These are phyloP conservation scores for Oryza meyeriana DNA, from an alignment of 176 grass and related monocot genomes.

Conservation along the genomic window DNA sequence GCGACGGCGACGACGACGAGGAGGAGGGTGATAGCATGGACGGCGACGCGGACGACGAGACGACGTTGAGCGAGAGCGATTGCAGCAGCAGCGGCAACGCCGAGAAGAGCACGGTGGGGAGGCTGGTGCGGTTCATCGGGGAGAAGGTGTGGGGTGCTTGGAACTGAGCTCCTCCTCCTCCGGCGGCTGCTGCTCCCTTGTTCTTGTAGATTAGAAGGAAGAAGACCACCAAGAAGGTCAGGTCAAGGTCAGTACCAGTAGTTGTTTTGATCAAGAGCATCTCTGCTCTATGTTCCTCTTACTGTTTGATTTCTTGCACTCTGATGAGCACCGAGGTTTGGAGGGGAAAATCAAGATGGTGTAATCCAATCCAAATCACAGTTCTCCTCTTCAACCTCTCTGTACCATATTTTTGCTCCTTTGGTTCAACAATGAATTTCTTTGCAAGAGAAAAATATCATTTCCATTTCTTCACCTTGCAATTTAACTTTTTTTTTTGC, in stretches of 20 bases:
- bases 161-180: constrained; percentile 30
- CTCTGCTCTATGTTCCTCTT: constrained; percentile 10
- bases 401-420: constrained; percentile 70
- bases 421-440: constrained; percentile 38
- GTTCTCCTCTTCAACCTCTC: constrained; percentile 2
- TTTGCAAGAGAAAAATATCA: constrained; percentile 26
- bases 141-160: constrained; percentile 71
- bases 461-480: background rate
- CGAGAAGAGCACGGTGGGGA: constrained; percentile 60
- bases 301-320: constrained; percentile 37
- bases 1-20: constrained; percentile 31
- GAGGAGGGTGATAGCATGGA: constrained; percentile 21
- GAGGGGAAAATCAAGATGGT: background rate
- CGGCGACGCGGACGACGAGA: constrained; percentile 20
- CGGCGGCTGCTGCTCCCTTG: background rate
- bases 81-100: background rate
- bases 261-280: constrained; percentile 35
- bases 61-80: constrained; percentile 13
- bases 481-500: background rate
- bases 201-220: constrained; percentile 38
- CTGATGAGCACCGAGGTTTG: constrained; percentile 30
- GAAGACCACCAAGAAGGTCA: constrained; percentile 20
- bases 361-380: background rate
- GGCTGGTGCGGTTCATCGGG: constrained; percentile 76
- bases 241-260: constrained; percentile 38